Conservation (phyloP, 2,329 filamentous ascomycete genomes). For the Aspergillus sp. region DNA sequence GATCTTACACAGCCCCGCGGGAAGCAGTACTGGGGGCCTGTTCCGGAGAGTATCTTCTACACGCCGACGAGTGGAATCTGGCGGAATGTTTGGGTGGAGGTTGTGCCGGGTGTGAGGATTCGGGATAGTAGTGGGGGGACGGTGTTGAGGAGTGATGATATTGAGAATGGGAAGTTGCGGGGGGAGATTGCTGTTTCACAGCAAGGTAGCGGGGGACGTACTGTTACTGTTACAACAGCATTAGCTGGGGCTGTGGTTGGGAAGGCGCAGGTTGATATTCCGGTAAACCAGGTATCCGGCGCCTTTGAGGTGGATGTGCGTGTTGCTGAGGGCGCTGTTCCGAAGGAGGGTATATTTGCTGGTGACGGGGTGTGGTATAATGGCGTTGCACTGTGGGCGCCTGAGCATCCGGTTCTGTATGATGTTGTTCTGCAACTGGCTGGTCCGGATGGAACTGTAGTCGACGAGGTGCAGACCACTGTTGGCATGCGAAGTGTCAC, state of each 20-base stretch:
- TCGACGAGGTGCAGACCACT: constrained; percentile 59
- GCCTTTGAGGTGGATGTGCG: neutral
- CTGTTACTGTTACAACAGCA: constrained; percentile 55
- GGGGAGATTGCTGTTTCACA: constrained; percentile 49
- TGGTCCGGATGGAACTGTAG: constrained; percentile 25
- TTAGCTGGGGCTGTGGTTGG: constrained; percentile 52
- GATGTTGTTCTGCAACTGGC: constrained; percentile 58
- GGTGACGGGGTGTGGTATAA: constrained; percentile 38
- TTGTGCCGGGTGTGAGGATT: constrained; percentile 51
- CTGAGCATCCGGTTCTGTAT: constrained; percentile 63
- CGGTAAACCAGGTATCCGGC: neutral
- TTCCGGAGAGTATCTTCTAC: constrained; percentile 63
- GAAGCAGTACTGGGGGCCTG: constrained; percentile 64
- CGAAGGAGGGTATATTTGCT: neutral
- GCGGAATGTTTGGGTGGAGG: constrained; percentile 72
- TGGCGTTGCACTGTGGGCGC: constrained; percentile 67
- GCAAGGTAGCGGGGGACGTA: constrained; percentile 36
- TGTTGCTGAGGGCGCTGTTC: neutral
- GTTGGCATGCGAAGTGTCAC: constrained; percentile 62
- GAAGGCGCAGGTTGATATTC: constrained; percentile 37
- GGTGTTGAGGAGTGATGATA: constrained; percentile 56
- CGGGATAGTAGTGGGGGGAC: constrained; percentile 61
- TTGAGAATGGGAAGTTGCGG: constrained; percentile 53
- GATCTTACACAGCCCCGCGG: constrained; percentile 66
- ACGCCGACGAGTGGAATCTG: constrained; percentile 71